These are phyloP conservation scores for Dryas integrifolia DNA, from an alignment of 331 rosid species.

Conservation along the genomic window DNA sequence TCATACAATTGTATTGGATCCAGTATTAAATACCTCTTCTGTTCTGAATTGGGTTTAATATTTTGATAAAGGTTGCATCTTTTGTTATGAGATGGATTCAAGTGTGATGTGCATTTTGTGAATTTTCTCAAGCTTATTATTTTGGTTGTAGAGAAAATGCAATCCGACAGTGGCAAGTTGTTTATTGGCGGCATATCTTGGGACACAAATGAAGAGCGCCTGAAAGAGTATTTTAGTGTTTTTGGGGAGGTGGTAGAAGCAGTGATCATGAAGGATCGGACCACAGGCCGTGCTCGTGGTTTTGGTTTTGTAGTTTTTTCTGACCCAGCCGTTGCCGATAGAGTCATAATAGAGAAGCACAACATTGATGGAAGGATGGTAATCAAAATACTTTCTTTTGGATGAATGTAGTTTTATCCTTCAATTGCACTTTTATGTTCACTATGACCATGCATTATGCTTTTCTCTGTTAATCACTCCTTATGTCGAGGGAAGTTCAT, in stretches of 20 bases:
- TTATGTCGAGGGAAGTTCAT: slow-evolving; percentile 14
- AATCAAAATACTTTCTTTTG: slow-evolving; percentile 10
- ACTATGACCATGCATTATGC: slow-evolving; percentile 16
- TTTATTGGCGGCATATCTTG: slow-evolving; percentile 96
- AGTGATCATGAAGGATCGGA: slow-evolving; percentile 99
- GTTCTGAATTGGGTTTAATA: slow-evolving; percentile 8
- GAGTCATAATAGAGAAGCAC: slow-evolving; percentile 85
- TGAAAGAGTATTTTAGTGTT: slow-evolving; percentile 78
- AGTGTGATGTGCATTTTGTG: slow-evolving; percentile 40
- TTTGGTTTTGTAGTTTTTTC: slow-evolving; percentile 90
- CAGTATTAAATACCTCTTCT: slow-evolving; percentile 15
- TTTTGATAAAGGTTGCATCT: slow-evolving; percentile 12
- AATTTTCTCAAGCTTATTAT: slow-evolving; percentile 27
- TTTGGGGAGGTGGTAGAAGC: slow-evolving; percentile 95
- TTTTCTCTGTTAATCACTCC: slow-evolving; percentile 25
- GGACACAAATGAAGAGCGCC: slow-evolving; percentile 98
- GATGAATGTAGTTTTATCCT: slow-evolving; percentile 14
- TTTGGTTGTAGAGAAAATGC: slow-evolving; percentile 78
- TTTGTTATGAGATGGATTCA: slow-evolving; percentile 26
- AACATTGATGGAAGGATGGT: slow-evolving; percentile 97
- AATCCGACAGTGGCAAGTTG: slow-evolving; percentile 89
- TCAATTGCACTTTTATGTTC: slow-evolving; percentile 14
- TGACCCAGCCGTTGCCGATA: slow-evolving; percentile 73
- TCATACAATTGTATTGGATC: slow-evolving; percentile 45
- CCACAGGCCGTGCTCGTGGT: slow-evolving; percentile 97